These are phyloP conservation scores for Rhododendron vialii DNA, from an alignment of 148 eudicot genomes.

Conservation along the genomic window DNA sequence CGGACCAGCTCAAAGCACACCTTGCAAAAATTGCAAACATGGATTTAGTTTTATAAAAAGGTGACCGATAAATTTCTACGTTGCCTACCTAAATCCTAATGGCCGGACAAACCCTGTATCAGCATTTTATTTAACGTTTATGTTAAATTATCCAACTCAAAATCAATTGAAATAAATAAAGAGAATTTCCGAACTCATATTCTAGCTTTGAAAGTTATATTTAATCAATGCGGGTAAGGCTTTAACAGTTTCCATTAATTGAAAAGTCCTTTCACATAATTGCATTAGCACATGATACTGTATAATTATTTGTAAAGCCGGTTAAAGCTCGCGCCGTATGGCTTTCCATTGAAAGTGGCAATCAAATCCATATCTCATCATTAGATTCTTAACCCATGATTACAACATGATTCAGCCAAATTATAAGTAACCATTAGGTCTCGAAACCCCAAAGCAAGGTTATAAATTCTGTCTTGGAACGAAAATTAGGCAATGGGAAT, in stretches of 20 bases:
- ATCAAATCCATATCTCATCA: background rate
- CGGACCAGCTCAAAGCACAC: background rate
- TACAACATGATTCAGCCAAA: background rate
- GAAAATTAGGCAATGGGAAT: constrained; percentile 15
- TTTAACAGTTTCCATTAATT: background rate
- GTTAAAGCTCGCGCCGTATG: background rate
- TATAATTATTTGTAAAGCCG: background rate
- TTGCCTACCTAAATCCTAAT: background rate
- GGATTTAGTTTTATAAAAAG: too few relatives aligned
- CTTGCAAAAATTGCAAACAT: too few relatives aligned
- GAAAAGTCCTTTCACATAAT: background rate
- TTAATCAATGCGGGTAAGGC: background rate
- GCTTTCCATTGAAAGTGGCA: background rate
- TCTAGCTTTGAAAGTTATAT: background rate
- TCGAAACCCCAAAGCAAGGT: constrained; percentile 13
- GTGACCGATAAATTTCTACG: background rate
- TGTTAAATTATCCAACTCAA: background rate
- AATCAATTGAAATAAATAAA: too few relatives aligned
- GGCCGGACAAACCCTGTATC: background rate
- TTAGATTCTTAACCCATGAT: background rate
- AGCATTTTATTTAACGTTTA: background rate
- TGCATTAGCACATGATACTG: background rate
- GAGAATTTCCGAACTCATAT: too few relatives aligned
- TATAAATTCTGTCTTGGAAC: constrained; percentile 27
- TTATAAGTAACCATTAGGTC: background rate